Evolutionary conservation across 2,329 filamentous ascomycete genomes (phyloP), one percentile per base, ranked within the genome.

Genomic region (Fusarium palustre): DNA sequence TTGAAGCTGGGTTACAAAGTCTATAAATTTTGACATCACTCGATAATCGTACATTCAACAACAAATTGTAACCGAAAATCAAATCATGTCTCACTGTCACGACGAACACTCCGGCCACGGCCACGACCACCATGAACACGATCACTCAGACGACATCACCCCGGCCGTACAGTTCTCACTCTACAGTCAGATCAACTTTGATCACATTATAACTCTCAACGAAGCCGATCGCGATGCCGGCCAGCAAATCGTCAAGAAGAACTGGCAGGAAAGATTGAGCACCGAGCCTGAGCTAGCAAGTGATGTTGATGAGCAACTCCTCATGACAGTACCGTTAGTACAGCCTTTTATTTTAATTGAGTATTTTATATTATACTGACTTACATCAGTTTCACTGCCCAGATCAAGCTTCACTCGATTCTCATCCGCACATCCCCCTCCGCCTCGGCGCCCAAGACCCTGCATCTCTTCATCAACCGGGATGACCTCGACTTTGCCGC

Each of bases 121-220:
- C 67, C 85, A 89, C 72, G 81, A 85, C 73, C 83, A 85, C 67
- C 81, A 86, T 62, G 87, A 83, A 42, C 94, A 97, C 79, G 94
- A 97, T 79, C 95, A 97, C 81, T 91, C 88, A 47, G 92, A 98
- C 82, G 95, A 98, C 83, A 88, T 97, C 74, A 94, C 92, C 3
- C 96, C 96, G 1, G 95, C 94, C 2, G 85, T 97, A 18, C 95
- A 98, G 80, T 91, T 90, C 74, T 93, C 94, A 42, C 89, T 99
- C 36, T 98, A 97, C 83, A 89, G 92, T 69, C 92, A 97, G 78
- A 94, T 99, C 80, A 89, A 94, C 78, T 97, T 98, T 81, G 91
- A 93, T 80, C 87, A 90, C 30, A 90, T 99, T 67, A 88, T 85
- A 38, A 96, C 95, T 0, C 82, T 97, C 56, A 99, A 99, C 79